phyloP scores from a whole-genome alignment of 352 stramenopile genomes.

The Pythium plurisporium region DNA sequence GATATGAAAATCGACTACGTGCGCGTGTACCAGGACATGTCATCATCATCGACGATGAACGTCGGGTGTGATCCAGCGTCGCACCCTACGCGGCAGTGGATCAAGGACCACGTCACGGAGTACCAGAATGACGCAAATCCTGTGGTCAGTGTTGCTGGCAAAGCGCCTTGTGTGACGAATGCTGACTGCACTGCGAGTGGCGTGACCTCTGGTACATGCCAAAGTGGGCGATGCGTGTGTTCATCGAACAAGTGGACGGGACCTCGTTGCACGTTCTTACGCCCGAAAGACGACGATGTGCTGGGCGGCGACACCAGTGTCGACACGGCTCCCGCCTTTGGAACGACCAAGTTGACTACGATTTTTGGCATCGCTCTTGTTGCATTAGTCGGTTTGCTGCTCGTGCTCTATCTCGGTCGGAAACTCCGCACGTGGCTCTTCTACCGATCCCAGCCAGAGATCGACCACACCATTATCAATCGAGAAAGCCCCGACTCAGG shows the following conservation, averaged over 20 bases:
- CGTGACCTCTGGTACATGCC: background rate
- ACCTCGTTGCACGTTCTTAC: background rate
- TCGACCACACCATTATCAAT: conserved; percentile 3
- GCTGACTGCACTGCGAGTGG: conserved; percentile 48
- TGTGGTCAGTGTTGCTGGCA: conserved; percentile 28
- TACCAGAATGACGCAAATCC: conserved; percentile 20
- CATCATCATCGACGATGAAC: conserved; percentile 13
- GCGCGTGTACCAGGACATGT: conserved; percentile 65
- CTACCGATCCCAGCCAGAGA: conserved; percentile 2
- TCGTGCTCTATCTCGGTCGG: background rate
- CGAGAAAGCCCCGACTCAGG: background rate
- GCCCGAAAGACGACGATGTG: background rate
- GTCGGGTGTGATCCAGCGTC: conserved; percentile 20
- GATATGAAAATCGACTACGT: conserved; percentile 79
- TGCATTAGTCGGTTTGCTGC: background rate
- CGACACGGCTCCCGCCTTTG: background rate
- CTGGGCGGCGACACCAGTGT: background rate
- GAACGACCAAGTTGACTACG: background rate
- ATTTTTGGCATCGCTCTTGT: background rate
- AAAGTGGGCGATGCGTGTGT: background rate
- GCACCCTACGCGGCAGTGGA: conserved; percentile 25
- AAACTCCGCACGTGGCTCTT: conserved; percentile 4
- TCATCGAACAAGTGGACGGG: background rate
- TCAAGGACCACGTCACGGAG: conserved; percentile 19
- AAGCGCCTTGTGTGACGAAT: conserved; percentile 43